phyloP scores from a whole-genome alignment of 2,329 filamentous ascomycete species.

The Colletotrichum sansevieriae region DNA sequence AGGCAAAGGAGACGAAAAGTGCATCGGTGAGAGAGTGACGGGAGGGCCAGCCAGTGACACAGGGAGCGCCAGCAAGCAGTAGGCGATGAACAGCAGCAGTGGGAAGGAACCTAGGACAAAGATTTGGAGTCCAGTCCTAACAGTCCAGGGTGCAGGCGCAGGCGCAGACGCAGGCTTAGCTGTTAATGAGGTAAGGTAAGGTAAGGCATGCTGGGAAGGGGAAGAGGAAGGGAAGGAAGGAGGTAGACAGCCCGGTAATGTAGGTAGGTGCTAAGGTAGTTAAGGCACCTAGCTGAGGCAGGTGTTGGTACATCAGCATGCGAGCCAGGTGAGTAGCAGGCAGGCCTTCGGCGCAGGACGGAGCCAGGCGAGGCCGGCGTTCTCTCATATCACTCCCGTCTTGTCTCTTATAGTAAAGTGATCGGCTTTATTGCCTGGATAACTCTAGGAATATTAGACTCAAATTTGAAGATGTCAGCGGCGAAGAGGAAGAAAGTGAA shows the following conservation, averaged over 20 bases:
- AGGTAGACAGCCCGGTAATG: not conserved
- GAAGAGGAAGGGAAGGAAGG: not conserved
- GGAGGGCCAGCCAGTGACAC: not conserved
- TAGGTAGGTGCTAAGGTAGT: too few relatives aligned
- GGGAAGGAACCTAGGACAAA: slow-evolving; percentile 25
- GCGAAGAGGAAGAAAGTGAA: not conserved
- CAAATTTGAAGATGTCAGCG: too few relatives aligned
- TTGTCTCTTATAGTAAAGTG: not conserved
- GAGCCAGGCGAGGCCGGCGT: not conserved
- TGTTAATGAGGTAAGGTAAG: slow-evolving; percentile 20
- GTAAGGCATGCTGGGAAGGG: slow-evolving; percentile 7
- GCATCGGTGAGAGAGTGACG: slow-evolving; percentile 22
- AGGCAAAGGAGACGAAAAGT: slow-evolving; percentile 1
- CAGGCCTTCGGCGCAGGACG: too few relatives aligned
- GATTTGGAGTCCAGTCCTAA: slow-evolving; percentile 26
- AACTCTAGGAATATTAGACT: too few relatives aligned
- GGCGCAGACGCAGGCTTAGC: slow-evolving; percentile 28
- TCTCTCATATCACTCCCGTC: not conserved
- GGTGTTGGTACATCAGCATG: too few relatives aligned
- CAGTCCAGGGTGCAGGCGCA: slow-evolving; percentile 30
- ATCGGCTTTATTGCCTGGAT: not conserved
- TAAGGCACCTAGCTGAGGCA: too few relatives aligned
- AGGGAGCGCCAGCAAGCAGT: slow-evolving; percentile 5
- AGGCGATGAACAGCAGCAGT: slow-evolving; percentile 12
- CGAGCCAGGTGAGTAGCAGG: too few relatives aligned